Evolutionary conservation across 805 yeast genomes (phyloP).

Genomic region (Yarrowia osloensis): DNA sequence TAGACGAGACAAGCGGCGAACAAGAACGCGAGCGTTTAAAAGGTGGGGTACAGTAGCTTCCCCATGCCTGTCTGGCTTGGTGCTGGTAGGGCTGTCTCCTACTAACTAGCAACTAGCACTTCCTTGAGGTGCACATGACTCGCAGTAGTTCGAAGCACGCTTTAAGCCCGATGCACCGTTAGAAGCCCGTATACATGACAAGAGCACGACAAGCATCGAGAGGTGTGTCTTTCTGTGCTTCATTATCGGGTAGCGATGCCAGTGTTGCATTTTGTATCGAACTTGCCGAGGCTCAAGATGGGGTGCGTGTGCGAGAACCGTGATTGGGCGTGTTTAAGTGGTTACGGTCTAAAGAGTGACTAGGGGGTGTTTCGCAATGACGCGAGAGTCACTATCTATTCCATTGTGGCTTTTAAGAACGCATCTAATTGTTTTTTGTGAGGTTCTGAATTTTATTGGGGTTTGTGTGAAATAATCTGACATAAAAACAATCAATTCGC

Average conservation of each 20-base stretch:
- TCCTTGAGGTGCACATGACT: background rate
- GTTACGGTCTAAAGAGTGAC: no score
- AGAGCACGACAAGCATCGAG: background rate
- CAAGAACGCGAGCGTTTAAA: background rate
- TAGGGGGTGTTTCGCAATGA: no score
- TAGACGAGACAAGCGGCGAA: background rate
- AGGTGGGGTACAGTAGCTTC: background rate
- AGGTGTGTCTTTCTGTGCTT: background rate
- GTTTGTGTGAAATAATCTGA: no score
- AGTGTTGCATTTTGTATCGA: background rate
- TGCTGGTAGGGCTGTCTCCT: background rate
- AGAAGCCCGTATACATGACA: background rate
- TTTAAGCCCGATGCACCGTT: constrained; percentile 5
- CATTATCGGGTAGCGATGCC: background rate
- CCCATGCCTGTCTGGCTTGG: background rate
- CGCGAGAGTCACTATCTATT: no score
- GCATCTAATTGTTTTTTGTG: no score
- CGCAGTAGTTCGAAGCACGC: background rate
- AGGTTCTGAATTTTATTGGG: no score
- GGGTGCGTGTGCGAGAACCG: no score
- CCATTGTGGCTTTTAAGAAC: no score
- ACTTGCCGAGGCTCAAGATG: background rate
- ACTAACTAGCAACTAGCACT: background rate
- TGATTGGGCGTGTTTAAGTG: no score
- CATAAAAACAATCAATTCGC: no score